Evolutionary conservation across 2,329 filamentous ascomycete genomes (phyloP).

Genomic region (Diplodia sapinea): DNA sequence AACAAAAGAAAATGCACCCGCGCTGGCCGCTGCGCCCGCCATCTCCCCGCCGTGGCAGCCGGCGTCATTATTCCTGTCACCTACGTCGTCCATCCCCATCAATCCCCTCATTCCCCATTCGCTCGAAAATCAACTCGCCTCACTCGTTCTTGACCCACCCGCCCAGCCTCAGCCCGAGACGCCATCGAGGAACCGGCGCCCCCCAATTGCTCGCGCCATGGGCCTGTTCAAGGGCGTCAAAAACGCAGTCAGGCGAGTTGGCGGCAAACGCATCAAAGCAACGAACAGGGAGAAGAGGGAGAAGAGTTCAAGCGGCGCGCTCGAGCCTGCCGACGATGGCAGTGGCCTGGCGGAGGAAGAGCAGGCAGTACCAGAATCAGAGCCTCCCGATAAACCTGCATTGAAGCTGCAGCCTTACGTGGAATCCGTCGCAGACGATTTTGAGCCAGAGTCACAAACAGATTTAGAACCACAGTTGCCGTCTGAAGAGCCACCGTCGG

Average conservation of each 20-base stretch:
- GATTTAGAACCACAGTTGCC: not conserved
- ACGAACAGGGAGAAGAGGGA: not conserved
- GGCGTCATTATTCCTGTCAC: not conserved
- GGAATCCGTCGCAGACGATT: not conserved
- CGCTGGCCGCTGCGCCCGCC: not conserved
- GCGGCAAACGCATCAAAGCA: not conserved
- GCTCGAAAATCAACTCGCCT: not conserved
- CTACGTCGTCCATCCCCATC: not conserved
- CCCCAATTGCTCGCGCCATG: not conserved
- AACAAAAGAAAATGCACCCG: not conserved
- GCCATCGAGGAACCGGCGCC: not conserved
- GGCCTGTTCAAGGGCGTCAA: constrained; percentile 6
- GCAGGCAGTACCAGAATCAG: not conserved
- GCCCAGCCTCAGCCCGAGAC: not conserved
- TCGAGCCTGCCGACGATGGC: not conserved
- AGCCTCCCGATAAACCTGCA: not conserved
- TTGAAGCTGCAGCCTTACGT: not conserved
- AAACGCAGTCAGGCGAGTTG: not conserved
- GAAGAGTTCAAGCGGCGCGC: not conserved
- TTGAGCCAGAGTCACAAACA: not conserved
- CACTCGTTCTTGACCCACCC: not conserved
- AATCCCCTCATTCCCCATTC: not conserved
- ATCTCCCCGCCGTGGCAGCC: not conserved
- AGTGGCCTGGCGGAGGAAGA: not conserved
- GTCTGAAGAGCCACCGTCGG: not conserved